Base-by-base conservation (phyloP, 139 green algal species). In the Asterochloris erici region DNA sequence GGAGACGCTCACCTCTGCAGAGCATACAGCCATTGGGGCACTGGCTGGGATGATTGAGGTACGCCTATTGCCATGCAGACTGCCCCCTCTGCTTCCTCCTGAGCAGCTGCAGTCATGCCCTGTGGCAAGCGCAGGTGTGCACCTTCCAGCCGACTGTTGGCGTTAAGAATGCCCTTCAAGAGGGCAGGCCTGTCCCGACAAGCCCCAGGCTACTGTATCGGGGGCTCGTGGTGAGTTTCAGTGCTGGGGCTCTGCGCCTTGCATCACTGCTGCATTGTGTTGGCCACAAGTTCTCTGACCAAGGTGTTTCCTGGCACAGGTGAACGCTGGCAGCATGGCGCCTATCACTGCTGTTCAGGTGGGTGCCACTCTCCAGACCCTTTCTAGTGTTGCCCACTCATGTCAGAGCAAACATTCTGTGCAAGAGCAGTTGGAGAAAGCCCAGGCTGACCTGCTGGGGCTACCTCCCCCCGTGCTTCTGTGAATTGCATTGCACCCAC, bases 151-250 rank as follows among this genome's bases (percentile, higher is more conserved):
- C 95, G 0, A 95, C 94, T 15, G 89, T 98, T 29, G 93, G 88
- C 10, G 89, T 98, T 62, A 98, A 98, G 83, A 98, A 98, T 73
- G 95, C 94, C 9, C 77, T 98, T 68, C 90, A 93, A 77, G 89
- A 92, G 80, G 95, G 94, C 1, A 78, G 95, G 6, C 89, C 94
- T 9, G 82, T 98, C 15, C 94, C 94, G 0, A 82, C 68, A 10
- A 90, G 87, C 47, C 86, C 90, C 9, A 27, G 84, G 11, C 85
- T 84, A 27, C 86, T 97, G 26, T 98, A 98, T 81, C 87, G 94
- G n/a, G 95, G 95, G n/a, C 77, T 95, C 17, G 64, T 85, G 78
- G 92, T 96, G 74, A 73, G 88, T 80, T 27, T 2, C 76, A 38
- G 28, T 70, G 38, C 64, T 63, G 17, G 24, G 11, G 69, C 78